A percentile compares a stretch with the other conserved stretches of the same genome.
Conservation (phyloP, 2,329 filamentous ascomycete species). For the Paecilomyces sp. region DNA sequence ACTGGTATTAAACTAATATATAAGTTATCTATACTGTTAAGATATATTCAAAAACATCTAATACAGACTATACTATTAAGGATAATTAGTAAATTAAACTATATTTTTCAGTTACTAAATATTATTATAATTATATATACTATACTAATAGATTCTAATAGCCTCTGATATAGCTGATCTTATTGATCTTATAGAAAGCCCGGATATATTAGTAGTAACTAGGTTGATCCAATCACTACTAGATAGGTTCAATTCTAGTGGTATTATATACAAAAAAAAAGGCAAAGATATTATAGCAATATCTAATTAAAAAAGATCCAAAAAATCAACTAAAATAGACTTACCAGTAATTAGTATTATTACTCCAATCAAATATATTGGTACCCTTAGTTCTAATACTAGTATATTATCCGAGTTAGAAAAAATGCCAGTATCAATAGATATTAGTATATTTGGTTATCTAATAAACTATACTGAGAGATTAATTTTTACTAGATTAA, state of each 20-base stretch:
- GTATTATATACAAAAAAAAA: background rate
- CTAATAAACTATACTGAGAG: background rate
- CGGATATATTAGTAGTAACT: background rate
- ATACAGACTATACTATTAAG: background rate
- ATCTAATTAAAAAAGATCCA: background rate
- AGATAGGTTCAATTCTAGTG: background rate
- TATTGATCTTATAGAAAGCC: background rate
- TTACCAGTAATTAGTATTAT: background rate
- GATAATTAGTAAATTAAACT: background rate
- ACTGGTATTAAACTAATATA: background rate
- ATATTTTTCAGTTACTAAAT: background rate
- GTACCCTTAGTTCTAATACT: background rate
- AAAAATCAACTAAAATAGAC: background rate
- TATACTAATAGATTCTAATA: background rate
- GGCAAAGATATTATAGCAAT: background rate
- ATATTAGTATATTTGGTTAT: background rate
- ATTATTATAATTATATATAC: background rate
- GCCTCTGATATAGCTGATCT: background rate
- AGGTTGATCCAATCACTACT: background rate
- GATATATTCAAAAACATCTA: background rate
- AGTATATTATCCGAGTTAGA: too few species aligned
- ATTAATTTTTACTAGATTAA: background rate
- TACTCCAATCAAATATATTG: background rate
- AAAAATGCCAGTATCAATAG: background rate
- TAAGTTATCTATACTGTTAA: background rate